These are phyloP conservation scores for Phytophthora melonis DNA, from an alignment of 352 stramenopile genomes.

Conservation along the genomic window DNA sequence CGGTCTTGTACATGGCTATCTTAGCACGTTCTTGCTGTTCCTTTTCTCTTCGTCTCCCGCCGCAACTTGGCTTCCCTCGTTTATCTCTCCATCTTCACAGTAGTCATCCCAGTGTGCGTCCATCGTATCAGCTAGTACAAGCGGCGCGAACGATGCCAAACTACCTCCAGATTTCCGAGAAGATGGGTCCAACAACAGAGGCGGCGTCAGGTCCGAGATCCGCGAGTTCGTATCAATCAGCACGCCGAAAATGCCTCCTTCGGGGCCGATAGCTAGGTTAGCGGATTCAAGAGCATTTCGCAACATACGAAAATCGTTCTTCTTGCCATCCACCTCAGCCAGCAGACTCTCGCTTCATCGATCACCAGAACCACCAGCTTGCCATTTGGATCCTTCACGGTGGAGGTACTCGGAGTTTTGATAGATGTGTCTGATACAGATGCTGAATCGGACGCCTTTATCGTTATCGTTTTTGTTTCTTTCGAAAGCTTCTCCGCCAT, in stretches of 20 bases:
- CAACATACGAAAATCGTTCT: neutral
- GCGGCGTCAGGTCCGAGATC: slow-evolving; percentile 11
- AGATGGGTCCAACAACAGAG: neutral
- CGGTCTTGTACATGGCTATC: no score
- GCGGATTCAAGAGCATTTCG: neutral
- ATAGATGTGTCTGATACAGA: no score
- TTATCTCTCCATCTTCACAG: neutral
- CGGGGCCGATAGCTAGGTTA: neutral
- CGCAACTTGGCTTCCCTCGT: no score
- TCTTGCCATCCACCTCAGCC: neutral
- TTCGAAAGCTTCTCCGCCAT: no score
- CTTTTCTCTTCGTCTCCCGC: no score
- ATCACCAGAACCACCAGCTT: neutral
- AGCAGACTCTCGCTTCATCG: neutral
- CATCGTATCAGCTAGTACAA: slow-evolving; percentile 27
- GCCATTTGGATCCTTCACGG: no score
- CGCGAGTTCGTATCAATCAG: slow-evolving; percentile 24
- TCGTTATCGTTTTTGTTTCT: no score
- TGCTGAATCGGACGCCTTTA: no score
- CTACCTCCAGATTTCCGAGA: neutral
- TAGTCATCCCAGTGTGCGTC: slow-evolving; percentile 2
- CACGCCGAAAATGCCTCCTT: slow-evolving; percentile 16
- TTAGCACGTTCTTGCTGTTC: no score
- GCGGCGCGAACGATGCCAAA: neutral
- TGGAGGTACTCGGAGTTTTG: no score